Base-by-base conservation (phyloP, 108 stramenopile species). In the Bacterosira constricta region DNA sequence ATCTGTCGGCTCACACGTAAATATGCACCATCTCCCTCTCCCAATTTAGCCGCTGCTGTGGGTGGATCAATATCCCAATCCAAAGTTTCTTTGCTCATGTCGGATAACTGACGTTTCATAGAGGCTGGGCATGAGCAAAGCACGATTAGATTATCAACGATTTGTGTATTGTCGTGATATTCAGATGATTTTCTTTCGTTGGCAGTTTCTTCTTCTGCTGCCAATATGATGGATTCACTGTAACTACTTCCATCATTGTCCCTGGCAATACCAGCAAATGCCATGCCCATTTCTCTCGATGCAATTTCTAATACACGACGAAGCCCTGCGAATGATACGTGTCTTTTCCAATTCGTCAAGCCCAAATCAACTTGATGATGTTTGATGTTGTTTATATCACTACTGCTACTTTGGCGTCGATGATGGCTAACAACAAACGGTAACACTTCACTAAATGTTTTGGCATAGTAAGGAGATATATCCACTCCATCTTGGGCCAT, bases 401-500 rank as follows among this genome's bases (percentile, higher is more conserved):
- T n/a, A n/a, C n/a, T n/a, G n/a, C 12, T 37, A 6, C 39, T 29
- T 49, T 23, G 3, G 10, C 26, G 3, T 9, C 49, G 21, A 42
- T 39, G 25, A 27, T 23, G 58, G 8, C 26, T 11, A 17, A 66
- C 35, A 44, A 75, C 29, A n/a, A 18, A 37, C 4, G 73, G 75
- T 6, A 70, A 39, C 26, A 80, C 27, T 20, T 83, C 83, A 51
- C 36, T 15, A 39, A 80, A 66, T 47, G 47, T 80, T 45, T 83
- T 80, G 3, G 57, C 38, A 34, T 58, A 32, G 46, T 36, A 75
- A 9, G 53, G 17, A 11, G 83, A 83, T 41, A 83, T 83, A 36
- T 83, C 83, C 5, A 83, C 72, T 3, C 79, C 79, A 54, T 83
- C 75, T 46, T 53, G 25, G 6, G 66, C 64, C 83, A 83, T 83